Base-by-base conservation (phyloP, 805 yeast species). In the Priceomyces medius region DNA sequence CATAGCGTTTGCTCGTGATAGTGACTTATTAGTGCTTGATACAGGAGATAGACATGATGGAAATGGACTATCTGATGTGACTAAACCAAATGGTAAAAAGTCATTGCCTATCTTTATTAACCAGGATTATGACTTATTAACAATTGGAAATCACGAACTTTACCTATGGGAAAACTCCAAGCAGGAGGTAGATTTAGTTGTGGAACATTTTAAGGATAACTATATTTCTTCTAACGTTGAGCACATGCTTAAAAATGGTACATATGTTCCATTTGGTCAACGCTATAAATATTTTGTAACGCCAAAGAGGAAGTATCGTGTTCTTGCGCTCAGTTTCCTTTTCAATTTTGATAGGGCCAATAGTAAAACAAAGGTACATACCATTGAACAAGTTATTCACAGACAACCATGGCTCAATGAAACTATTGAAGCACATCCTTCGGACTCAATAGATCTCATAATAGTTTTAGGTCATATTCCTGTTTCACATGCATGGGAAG, bases 21-120 rank as follows among this genome's bases (percentile, higher is more conserved):
- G 72, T 14, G 98, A 91, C 55, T 58, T 90, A 14, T 51, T 91
- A 3, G 54, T 89, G 3, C 73, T 91, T 2, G 98, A 91, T 56
- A 81, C 95, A 1, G 98, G 98, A 3, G 98, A 91, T 61, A 81
- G 88, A 47, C 96, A 88, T 53, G 98, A 91, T 60, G 98, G 98
- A 1, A 90, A 88, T 57, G 98, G 98, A 0, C 64, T 89, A 9
- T 76, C 88, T 29, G 97, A 91, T 63, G 80, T 85, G 10, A 83
- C 96, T 0, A 41, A 24, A 2, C 87, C 91, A 2, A 85, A 83
- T 55, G 98, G 97, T 0, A 53, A 63, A 4, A 59, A 69, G 12
- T 77, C 93, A 0, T 75, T 81, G 20, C 71, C 73, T 2, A 73
- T 90, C 0, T 86, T 90, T 58, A 76, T 75, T 49, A 64, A 71